Evolutionary conservation across 805 yeast genomes (phyloP).

Genomic region (Citeromyces matritensis): DNA sequence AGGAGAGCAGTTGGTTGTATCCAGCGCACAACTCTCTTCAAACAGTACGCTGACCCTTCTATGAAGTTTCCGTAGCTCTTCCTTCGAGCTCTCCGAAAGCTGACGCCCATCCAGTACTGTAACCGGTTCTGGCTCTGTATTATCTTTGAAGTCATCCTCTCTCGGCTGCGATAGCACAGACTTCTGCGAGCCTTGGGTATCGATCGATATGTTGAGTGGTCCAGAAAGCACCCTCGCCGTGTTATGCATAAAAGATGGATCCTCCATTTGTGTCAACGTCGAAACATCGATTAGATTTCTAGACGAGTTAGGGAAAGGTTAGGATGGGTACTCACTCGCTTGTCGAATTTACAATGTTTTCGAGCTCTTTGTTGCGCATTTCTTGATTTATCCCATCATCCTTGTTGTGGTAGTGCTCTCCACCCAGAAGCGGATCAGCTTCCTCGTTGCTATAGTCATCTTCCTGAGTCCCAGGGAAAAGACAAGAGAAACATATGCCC

Average conservation of each 20-base stretch:
- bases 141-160: not conserved
- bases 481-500: constrained; percentile 19
- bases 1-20: constrained; percentile 1
- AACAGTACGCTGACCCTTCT: not conserved
- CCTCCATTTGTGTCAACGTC: constrained; percentile 8
- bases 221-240: constrained; percentile 1
- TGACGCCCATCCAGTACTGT: not conserved
- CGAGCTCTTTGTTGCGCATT: constrained; percentile 14
- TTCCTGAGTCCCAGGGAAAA: constrained; percentile 8
- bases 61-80: not conserved
- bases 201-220: constrained; percentile 4
- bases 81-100: not conserved
- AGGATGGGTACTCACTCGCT: constrained; percentile 9
- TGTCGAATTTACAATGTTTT: constrained; percentile 15
- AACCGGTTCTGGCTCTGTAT: not conserved
- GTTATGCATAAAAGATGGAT: constrained; percentile 2
- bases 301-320: too few species aligned
- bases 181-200: constrained; percentile 1
- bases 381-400: constrained; percentile 10
- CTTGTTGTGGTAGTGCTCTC: constrained; percentile 4
- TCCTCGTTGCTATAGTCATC: constrained; percentile 10
- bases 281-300: constrained; percentile 12
- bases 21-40: constrained; percentile 2
- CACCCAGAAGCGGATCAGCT: constrained; percentile 11
- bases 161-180: constrained; percentile 1